Evolutionary conservation across 1,284 basidiomycete species (phyloP).

Genomic region (Sporisorium scitamineum): DNA sequence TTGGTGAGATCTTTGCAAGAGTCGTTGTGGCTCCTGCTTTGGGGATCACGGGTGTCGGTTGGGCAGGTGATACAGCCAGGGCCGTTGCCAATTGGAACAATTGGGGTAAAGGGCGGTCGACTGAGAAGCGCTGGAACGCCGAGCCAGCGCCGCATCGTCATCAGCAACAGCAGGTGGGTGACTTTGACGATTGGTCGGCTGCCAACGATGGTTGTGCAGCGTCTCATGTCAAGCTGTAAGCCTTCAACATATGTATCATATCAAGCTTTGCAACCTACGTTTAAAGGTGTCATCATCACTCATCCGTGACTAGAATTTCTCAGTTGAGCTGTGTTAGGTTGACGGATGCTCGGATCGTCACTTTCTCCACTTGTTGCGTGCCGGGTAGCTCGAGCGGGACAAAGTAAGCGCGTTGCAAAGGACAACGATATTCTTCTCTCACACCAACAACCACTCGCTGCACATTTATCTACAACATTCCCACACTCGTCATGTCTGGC

Average conservation of each 20-base stretch:
- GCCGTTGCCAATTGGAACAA: slow-evolving; percentile 38
- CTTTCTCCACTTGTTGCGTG: not conserved
- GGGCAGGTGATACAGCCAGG: slow-evolving; percentile 39
- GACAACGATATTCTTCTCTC: not conserved
- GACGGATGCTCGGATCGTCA: slow-evolving; percentile 1
- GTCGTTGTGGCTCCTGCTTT: slow-evolving; percentile 76
- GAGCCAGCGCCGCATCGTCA: not conserved
- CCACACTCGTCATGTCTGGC: slow-evolving; percentile 37
- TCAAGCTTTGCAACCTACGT: not conserved
- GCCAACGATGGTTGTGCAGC: slow-evolving; percentile 5
- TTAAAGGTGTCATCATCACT: too few relatives aligned
- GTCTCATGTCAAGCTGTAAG: slow-evolving; percentile 28
- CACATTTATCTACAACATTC: too few relatives aligned
- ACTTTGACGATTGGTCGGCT: slow-evolving; percentile 43
- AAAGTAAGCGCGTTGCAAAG: not conserved
- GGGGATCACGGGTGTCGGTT: slow-evolving; percentile 49
- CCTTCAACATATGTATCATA: slow-evolving; percentile 6
- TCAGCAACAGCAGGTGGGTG: slow-evolving; percentile 22
- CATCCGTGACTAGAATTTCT: not conserved
- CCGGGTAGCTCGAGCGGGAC: slow-evolving; percentile 3
- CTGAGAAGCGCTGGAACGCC: slow-evolving; percentile 5
- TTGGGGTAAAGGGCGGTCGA: slow-evolving; percentile 9
- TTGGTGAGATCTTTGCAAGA: slow-evolving; percentile 96
- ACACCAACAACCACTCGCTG: not conserved
- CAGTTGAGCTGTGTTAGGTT: not conserved